phyloP scores from a whole-genome alignment of 768 basidiomycete species.

The Rhodotorula diobovata region DNA sequence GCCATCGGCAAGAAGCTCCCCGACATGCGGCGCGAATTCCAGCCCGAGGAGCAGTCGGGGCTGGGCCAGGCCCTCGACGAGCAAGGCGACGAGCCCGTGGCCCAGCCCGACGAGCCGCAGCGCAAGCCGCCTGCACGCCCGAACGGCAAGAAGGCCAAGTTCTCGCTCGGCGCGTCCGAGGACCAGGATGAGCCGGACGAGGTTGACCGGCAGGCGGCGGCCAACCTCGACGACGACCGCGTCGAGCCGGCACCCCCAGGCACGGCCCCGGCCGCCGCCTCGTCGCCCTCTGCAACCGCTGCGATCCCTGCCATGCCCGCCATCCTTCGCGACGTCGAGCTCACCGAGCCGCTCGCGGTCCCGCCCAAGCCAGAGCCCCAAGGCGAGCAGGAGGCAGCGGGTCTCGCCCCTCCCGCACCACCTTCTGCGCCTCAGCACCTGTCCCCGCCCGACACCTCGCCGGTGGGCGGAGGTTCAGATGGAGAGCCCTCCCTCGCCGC shows the following conservation, averaged over 20 bases:
- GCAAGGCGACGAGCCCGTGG: neutral
- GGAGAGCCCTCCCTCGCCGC: neutral
- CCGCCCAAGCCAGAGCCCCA: neutral
- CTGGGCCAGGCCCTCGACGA: slow-evolving; percentile 1
- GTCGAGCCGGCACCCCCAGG: neutral
- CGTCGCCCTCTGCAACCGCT: slow-evolving; percentile 25
- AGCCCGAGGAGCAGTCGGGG: slow-evolving; percentile 6
- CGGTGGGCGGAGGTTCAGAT: neutral
- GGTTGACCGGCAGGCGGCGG: neutral
- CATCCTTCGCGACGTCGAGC: slow-evolving; percentile 14
- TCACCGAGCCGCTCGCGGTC: neutral
- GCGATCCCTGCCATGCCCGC: slow-evolving; percentile 18
- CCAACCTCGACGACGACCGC: neutral
- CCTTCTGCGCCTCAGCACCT: neutral
- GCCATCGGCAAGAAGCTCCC: slow-evolving; percentile 24
- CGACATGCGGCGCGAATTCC: neutral
- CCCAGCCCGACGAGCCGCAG: neutral
- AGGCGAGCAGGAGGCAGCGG: neutral
- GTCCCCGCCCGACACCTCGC: neutral
- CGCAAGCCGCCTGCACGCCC: neutral
- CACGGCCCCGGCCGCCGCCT: slow-evolving; percentile 12
- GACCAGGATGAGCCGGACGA: neutral
- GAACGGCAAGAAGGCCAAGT: slow-evolving; percentile 25
- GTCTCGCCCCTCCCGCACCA: neutral
- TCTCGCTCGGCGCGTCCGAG: slow-evolving; percentile 20